Percentiles rank a stretch among this genome's conserved stretches.
Evolutionary conservation across 2,329 filamentous ascomycete genomes (phyloP).

Genomic region (Zalaria obscura): DNA sequence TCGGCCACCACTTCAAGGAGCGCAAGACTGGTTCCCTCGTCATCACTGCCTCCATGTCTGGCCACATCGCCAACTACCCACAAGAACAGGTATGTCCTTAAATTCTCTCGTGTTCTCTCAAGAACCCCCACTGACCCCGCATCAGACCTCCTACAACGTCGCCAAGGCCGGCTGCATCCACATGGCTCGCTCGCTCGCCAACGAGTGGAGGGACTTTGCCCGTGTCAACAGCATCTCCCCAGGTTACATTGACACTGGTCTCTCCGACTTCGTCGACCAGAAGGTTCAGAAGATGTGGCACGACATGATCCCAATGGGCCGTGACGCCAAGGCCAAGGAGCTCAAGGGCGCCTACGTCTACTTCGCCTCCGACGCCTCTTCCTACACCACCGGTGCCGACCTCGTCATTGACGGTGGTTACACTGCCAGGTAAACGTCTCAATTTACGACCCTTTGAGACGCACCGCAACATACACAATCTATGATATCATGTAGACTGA

Average conservation of each 20-base stretch:
- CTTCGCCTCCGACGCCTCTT: conserved; percentile 36
- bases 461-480: too few species aligned
- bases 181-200: conserved; percentile 48
- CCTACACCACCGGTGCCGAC: conserved; percentile 37
- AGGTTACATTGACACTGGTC: conserved; percentile 54
- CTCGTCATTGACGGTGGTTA: conserved; percentile 37
- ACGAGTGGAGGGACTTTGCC: conserved; percentile 57
- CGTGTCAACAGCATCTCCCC: conserved; percentile 55
- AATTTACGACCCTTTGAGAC: too few species aligned
- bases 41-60: conserved; percentile 63
- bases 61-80: conserved; percentile 71
- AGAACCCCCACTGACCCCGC: too few species aligned
- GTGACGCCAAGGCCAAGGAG: conserved; percentile 50
- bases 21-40: conserved; percentile 49
- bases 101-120: too few species aligned
- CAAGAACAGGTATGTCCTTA: conserved; percentile 34
- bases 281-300: conserved; percentile 43
- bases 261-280: conserved; percentile 50
- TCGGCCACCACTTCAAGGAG: conserved; percentile 65
- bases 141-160: conserved; percentile 49
- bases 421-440: conserved; percentile 10
- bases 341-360: conserved; percentile 46
- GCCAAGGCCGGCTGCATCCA: conserved; percentile 56
- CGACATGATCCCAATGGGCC: conserved; percentile 45
- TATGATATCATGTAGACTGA: too few species aligned